phyloP scores from a whole-genome alignment of 345 rosid species.

The Ceriops tagal region DNA sequence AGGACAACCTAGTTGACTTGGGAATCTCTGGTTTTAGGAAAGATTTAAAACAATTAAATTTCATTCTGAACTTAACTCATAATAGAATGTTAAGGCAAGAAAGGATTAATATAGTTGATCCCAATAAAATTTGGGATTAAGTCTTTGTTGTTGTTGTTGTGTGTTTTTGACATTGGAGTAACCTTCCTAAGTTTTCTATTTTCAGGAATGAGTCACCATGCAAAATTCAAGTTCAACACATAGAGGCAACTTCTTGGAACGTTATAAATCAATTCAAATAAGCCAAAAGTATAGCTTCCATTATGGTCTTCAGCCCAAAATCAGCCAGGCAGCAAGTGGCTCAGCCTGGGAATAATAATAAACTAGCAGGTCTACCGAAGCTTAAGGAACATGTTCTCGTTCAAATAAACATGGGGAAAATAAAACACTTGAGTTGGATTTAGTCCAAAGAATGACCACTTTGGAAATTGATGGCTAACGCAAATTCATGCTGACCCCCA shows the following conservation, averaged over 20 bases:
- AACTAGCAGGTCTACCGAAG: not conserved
- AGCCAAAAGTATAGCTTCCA: not conserved
- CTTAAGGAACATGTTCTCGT: not conserved
- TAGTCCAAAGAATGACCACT: too few relatives aligned
- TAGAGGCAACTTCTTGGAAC: not conserved
- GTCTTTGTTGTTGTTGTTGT: too few relatives aligned
- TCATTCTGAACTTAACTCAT: too few relatives aligned
- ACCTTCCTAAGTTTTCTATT: not conserved
- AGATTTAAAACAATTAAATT: too few relatives aligned
- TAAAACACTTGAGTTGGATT: not conserved
- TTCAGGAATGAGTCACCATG: not conserved
- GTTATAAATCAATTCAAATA: not conserved
- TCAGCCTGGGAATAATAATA: not conserved
- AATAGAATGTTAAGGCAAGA: too few relatives aligned
- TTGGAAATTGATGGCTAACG: too few relatives aligned
- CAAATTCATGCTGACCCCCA: too few relatives aligned
- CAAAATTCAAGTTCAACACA: not conserved
- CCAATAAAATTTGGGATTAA: too few relatives aligned
- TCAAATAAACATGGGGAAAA: not conserved
- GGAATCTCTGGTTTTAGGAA: too few relatives aligned
- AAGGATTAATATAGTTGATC: too few relatives aligned
- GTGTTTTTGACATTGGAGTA: slow-evolving; percentile 7
- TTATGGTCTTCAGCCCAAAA: not conserved
- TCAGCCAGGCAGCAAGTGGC: not conserved
- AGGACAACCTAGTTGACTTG: too few relatives aligned